These are phyloP conservation scores for Fusarium setosum DNA, from an alignment of 2,329 filamentous ascomycete species.

Conservation along the genomic window DNA sequence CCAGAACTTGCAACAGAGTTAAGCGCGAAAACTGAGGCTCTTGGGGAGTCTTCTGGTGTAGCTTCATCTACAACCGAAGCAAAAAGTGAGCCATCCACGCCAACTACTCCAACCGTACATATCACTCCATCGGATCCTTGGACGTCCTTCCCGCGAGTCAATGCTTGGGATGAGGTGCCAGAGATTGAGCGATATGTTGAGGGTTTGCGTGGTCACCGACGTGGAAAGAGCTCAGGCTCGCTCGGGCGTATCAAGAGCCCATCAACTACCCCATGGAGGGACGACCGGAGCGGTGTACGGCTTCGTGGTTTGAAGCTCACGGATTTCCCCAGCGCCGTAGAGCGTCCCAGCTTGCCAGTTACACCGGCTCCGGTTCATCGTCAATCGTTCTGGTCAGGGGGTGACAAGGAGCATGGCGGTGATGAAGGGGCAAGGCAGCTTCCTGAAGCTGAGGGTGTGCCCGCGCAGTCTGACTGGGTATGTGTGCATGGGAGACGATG, in stretches of 20 bases:
- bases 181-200: conserved; percentile 91
- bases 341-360: conserved; percentile 89
- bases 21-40: conserved; percentile 29
- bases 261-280: conserved; percentile 18
- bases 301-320: conserved; percentile 73
- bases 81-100: conserved; percentile 57
- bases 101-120: conserved; percentile 60
- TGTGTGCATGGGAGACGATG: conserved; percentile 71
- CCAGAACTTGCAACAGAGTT: conserved; percentile 10
- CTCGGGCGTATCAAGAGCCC: conserved; percentile 33
- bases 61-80: conserved; percentile 45
- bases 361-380: conserved; percentile 85
- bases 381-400: conserved; percentile 73
- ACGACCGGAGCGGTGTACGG: conserved; percentile 18
- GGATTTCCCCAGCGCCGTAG: conserved; percentile 85
- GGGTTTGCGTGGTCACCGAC: conserved; percentile 72
- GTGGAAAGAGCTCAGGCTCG: conserved; percentile 48
- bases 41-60: conserved; percentile 49
- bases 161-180: conserved; percentile 93
- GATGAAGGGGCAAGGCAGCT: conserved; percentile 69
- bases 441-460: conserved; percentile 84
- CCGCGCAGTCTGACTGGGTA: conserved; percentile 93
- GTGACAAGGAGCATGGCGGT: conserved; percentile 53
- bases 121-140: conserved; percentile 70
- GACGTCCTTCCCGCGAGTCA: conserved; percentile 79